Base-by-base conservation (phyloP, 257 asterid genomes). In the Plantago major region DNA sequence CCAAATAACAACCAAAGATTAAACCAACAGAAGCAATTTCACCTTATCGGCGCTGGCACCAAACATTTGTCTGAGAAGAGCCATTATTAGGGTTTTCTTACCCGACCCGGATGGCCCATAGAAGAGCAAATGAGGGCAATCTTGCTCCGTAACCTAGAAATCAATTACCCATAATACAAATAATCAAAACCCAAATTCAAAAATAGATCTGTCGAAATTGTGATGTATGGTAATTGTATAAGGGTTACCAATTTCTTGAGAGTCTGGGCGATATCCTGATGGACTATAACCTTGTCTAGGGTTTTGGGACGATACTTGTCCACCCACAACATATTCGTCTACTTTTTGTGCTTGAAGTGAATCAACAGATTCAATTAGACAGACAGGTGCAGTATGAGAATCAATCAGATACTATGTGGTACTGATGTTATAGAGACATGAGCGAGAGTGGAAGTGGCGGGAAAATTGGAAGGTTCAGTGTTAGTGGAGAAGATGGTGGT, bases 91-190 rank as follows among this genome's bases (percentile, higher is more conserved):
- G 85, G 99, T 92, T 80, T 92, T 92, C 73, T 92, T 92, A 49
- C 99, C 99, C 52, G 99, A 79, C 61, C 99, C 97, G 9, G 96
- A 76, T 11, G 99, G 99, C 46, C 97, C 99, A 46, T 89, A 87
- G 82, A 92, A 92, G 49, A 89, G 88, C 64, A 92, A 73, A 79
- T 89, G 99, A 38, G 99, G 96, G 42, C 99, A 92, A 83, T 92
- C 97, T 73, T 87, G 95, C 81, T 87, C 95, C 14, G 87, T 72
- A 55, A 87, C 97, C 95, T 92, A 65, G 7, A 72, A n/a, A n/a
- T n/a, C n/a, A n/a, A 76, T 42, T 28, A 67, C 69, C 45, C 66
- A 42, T 55, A n/a, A 12, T 1, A 7, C 11, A 58, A 60, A 26
- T 9, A 33, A 58, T n/a, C 16, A 55, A 50, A 69, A 46, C 11